phyloP scores from a whole-genome alignment of 345 rosid species.

The Hibiscus trionum region DNA sequence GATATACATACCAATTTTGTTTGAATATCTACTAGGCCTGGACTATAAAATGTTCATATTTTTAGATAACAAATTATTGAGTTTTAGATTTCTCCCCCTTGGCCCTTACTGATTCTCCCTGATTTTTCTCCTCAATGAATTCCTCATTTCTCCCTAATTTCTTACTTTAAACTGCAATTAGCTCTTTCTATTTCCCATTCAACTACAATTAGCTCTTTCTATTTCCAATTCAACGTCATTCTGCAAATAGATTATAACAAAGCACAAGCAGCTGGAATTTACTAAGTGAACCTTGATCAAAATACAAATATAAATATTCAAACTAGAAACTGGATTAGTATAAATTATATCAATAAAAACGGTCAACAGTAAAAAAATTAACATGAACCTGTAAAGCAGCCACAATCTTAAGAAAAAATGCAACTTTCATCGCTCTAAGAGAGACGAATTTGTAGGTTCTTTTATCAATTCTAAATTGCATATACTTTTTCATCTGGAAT shows the following conservation, averaged over 20 bases:
- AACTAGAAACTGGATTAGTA: neutral
- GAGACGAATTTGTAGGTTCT: neutral
- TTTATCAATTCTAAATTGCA: neutral
- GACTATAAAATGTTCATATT: neutral
- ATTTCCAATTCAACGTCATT: neutral
- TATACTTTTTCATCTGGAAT: neutral
- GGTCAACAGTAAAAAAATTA: neutral
- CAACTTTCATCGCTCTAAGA: neutral
- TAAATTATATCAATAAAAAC: neutral
- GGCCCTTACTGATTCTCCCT: neutral
- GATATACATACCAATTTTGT: neutral
- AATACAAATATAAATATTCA: neutral
- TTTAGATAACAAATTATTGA: neutral
- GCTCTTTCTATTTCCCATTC: neutral
- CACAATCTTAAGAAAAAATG: neutral
- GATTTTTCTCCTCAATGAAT: neutral
- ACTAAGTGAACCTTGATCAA: neutral
- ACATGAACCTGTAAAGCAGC: neutral
- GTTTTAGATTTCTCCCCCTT: neutral
- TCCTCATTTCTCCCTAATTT: neutral
- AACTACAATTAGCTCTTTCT: neutral
- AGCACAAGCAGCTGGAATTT: neutral
- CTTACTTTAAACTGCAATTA: neutral
- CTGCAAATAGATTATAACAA: neutral
- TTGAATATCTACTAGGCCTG: neutral